Base-by-base conservation (phyloP, 2,329 filamentous ascomycete genomes). In the Venturia oleaginea region DNA sequence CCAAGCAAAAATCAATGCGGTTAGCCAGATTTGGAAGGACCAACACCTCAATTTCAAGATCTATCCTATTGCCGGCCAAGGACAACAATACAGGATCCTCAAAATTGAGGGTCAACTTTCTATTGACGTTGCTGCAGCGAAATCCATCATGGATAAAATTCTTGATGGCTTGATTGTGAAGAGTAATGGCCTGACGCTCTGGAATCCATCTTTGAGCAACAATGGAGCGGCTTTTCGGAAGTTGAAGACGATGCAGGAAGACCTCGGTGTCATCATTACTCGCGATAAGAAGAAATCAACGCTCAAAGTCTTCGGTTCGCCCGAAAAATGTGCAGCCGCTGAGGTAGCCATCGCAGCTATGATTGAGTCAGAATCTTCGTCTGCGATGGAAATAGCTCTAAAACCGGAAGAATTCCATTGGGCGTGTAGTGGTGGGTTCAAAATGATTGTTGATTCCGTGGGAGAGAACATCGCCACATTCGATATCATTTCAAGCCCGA, bases 391-490 rank as follows among this genome's bases (percentile, higher is more conserved):
- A 40, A 73, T 78, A 40, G 67, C 70, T 22, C 71, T 77, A 6
- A 64, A 68, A n/a, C 32, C 65, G 2, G 60, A 68, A 2, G 66
- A 69, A 34, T 72, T 74, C 54, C 59, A 59, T 17, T 75, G 73
- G 72, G 74, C 71, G 13, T 70, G 71, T 11, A 69, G 65, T 4
- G 75, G 73, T 7, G 76, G 75, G 0, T 76, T 75, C 63, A 68
- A 65, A 46, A 68, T 63, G 17, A 67, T 78, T 42, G 37, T 63
- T 0, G 27, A 65, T 0, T 59, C 62, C 7, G 64, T 78, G 4
- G 75, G 73, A 0, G 46, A 66, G 5, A 68, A 69, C 8, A 71
- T 71, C 27, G 72, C 69, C 8, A 68, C 63, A 0, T 70, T 79
- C 13, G 72, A 77, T 65, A 70, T 76, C 17, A 67, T 69, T 4